Evolutionary conservation across 2,329 filamentous ascomycete genomes (phyloP).

Genomic region (Arthrobotrys sinensis): DNA sequence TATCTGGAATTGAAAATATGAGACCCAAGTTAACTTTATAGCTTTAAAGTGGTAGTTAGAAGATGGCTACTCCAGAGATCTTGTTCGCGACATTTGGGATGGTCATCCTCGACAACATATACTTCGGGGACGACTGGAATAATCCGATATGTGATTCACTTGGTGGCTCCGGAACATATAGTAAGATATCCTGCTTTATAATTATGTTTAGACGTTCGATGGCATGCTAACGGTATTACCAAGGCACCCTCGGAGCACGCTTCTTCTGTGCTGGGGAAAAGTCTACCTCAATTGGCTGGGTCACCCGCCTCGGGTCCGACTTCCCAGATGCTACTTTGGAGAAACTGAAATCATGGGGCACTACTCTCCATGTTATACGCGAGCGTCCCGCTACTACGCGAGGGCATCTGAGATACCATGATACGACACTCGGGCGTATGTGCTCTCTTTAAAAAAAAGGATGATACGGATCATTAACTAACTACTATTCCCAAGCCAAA

Average conservation of each 20-base stretch:
- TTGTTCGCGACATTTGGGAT: slow-evolving; percentile 45
- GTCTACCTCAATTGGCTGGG: slow-evolving; percentile 49
- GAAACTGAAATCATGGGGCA: slow-evolving; percentile 40
- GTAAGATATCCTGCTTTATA: slow-evolving; percentile 16
- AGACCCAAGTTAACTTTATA: background rate
- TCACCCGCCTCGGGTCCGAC: slow-evolving; percentile 33
- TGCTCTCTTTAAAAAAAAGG: background rate
- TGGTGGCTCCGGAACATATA: slow-evolving; percentile 53
- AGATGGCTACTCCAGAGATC: slow-evolving; percentile 31
- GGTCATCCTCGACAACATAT: slow-evolving; percentile 54
- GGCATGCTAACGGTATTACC: background rate
- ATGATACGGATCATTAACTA: background rate
- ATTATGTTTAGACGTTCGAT: background rate
- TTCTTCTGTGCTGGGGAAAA: slow-evolving; percentile 31
- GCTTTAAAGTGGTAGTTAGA: background rate
- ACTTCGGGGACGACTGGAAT: slow-evolving; percentile 39
- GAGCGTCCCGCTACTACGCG: slow-evolving; percentile 26
- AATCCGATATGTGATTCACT: slow-evolving; percentile 41
- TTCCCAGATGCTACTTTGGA: slow-evolving; percentile 44
- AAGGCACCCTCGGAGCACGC: slow-evolving; percentile 47
- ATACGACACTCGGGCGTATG: slow-evolving; percentile 49
- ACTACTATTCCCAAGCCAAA: slow-evolving; percentile 23
- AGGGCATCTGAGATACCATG: slow-evolving; percentile 39
- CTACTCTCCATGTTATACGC: slow-evolving; percentile 36
- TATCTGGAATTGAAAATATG: background rate